Evolutionary conservation across 2,329 filamentous ascomycete genomes (phyloP).

Genomic region (Hypoxylon rubiginosum): DNA sequence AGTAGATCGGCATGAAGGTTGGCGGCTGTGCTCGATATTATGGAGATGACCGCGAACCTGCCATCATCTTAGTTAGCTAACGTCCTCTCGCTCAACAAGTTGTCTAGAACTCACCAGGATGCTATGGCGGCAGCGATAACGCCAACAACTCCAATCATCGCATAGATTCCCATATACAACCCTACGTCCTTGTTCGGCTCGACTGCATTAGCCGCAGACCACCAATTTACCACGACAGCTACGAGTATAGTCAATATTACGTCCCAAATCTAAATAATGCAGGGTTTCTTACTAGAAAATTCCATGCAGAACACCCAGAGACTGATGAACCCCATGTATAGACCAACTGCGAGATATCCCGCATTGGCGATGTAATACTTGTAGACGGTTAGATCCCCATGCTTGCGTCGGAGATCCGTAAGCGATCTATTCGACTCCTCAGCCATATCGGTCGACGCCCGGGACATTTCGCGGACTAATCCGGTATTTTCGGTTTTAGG

Average conservation of each 20-base stretch:
- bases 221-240: background rate
- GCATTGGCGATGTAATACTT: background rate
- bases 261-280: background rate
- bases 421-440: background rate
- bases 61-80: background rate
- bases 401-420: slow-evolving; percentile 2
- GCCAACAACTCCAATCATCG: background rate
- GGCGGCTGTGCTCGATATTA: background rate
- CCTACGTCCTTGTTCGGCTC: background rate
- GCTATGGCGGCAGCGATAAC: background rate
- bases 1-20: background rate
- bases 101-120: background rate
- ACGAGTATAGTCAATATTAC: background rate
- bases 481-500: background rate
- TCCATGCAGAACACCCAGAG: background rate
- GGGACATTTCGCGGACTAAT: background rate
- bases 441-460: background rate
- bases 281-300: background rate
- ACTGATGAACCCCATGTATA: background rate
- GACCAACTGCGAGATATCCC: background rate
- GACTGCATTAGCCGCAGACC: background rate
- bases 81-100: background rate
- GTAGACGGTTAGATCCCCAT: background rate
- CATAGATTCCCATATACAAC: background rate
- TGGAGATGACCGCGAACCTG: background rate